Evolutionary conservation across 352 stramenopile genomes (phyloP).

Genomic region (Globisporangium abappressorium): DNA sequence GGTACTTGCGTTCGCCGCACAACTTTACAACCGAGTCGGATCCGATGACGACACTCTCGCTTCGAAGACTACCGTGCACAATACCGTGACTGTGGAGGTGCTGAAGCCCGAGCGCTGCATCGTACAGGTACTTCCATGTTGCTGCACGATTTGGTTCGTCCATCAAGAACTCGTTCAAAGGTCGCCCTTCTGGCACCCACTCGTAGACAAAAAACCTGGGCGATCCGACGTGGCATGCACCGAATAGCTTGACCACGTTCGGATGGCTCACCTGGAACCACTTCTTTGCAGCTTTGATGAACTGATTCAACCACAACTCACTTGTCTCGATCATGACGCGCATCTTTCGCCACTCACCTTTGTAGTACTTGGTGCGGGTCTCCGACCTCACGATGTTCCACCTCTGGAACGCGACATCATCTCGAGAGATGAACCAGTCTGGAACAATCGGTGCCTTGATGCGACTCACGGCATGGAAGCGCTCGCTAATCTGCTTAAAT

Average conservation of each 20-base stretch:
- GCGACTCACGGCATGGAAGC: neutral
- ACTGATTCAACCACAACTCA: neutral
- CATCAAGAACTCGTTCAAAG: neutral
- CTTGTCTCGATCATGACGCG: neutral
- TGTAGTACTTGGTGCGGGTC: neutral
- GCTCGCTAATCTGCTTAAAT: neutral
- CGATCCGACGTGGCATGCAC: neutral
- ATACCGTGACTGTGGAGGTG: neutral
- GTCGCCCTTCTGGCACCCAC: neutral
- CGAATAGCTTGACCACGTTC: slow-evolving; percentile 11
- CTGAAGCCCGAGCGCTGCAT: neutral
- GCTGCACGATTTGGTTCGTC: neutral
- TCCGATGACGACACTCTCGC: neutral
- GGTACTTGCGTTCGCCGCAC: too few species aligned
- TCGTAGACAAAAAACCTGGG: neutral
- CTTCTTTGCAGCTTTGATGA: neutral
- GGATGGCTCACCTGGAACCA: slow-evolving; percentile 13
- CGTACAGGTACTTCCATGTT: neutral
- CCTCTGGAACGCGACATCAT: neutral
- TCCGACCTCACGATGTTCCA: neutral
- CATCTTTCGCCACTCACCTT: neutral
- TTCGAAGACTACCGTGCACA: neutral
- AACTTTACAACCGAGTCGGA: neutral
- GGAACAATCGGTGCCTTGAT: neutral
- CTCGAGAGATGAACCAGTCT: neutral